Evolutionary conservation across 2,329 filamentous ascomycete species (phyloP), one percentile per base, ranked within the genome.

Genomic region (Aspergillus piperis): DNA sequence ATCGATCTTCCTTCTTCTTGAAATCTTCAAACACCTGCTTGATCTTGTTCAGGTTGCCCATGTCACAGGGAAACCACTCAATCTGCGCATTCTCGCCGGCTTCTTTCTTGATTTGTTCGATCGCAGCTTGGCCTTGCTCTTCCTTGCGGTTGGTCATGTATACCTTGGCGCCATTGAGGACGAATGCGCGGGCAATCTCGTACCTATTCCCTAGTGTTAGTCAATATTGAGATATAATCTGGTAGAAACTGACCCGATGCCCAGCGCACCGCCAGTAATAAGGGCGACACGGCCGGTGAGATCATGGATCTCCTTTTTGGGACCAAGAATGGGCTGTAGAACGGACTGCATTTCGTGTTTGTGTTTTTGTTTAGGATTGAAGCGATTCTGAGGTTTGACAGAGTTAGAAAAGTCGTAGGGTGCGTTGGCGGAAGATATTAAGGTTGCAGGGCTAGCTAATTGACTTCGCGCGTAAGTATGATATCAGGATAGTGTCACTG

Each of bases 41-140:
- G 3, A 78, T 70, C 50, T 80, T 62, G 5, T 68, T 67, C 3
- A 80, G 68, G 53, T 73, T 73, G 6, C 75, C 78, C 61, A 81
- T 57, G 61, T 81, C 78, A 55, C 79, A 82, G 19, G 70, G 68
- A 47, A 73, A 65, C 77, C 79, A 81, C 41, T 79, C 75, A 25
- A 81, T 67, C 4, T 76, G 53, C 0, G 75, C 72, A 2, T 69
- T 62, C 2, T 30, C n/a, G 27, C 64, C 61, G 17, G 64, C 60
- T 42, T 75, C 68, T 32, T 70, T 59, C 23, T 72, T 73, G 62
- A 74, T 71, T n/a, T 65, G 66, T 52, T 75, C 67, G 30, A 76
- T 69, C n/a, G 77, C 73, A 10, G 69, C 62, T 2, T 57, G 51
- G 8, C 62, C 58, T 54, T 64, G 62, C 39, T 61, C 41, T 59